Percentiles rank a stretch among this genome's conserved stretches.
phyloP scores from a whole-genome alignment of 306 rosid species.

The Trichosanthes cucumerina region DNA sequence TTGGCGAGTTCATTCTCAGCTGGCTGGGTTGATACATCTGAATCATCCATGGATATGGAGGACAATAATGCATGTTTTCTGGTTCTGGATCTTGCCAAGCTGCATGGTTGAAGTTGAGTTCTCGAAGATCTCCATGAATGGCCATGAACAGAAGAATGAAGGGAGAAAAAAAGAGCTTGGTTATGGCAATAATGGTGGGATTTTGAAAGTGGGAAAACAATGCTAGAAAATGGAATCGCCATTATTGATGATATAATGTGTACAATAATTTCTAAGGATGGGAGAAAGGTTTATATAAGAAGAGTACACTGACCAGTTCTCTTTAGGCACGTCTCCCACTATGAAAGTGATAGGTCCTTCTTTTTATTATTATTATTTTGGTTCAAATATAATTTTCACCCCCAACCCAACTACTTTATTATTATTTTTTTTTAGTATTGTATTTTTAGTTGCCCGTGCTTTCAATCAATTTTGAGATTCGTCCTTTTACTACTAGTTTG shows the following conservation, averaged over 20 bases:
- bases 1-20: conserved; percentile 13
- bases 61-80: neutral
- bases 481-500: too few species aligned
- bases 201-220: neutral
- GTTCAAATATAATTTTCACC: too few species aligned
- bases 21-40: neutral
- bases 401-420: too few species aligned
- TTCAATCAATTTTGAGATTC: too few species aligned
- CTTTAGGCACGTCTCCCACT: too few species aligned
- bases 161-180: neutral
- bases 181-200: neutral
- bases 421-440: too few species aligned
- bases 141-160: neutral
- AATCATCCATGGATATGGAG: neutral
- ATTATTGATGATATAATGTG: neutral
- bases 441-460: too few species aligned
- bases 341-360: too few species aligned
- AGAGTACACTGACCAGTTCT: too few species aligned
- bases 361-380: too few species aligned
- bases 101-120: neutral
- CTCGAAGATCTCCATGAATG: neutral
- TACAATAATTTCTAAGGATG: too few species aligned
- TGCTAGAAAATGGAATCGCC: neutral
- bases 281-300: too few species aligned
- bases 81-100: neutral